Conservation (phyloP, 1,284 basidiomycete species). For the Rhodotorula glutinis region DNA sequence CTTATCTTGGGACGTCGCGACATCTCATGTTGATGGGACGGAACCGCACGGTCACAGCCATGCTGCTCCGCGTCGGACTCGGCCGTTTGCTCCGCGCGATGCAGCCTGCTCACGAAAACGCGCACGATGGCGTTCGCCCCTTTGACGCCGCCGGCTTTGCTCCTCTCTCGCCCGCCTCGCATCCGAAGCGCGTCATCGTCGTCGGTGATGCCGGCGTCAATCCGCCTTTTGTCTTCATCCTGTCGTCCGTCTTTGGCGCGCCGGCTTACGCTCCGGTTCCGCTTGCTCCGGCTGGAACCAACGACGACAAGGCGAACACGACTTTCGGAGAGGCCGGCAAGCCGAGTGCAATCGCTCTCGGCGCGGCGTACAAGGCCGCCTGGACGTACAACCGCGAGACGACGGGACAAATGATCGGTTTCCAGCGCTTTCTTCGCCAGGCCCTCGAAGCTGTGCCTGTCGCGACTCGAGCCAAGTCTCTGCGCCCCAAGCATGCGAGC, state of each 20-base stretch:
- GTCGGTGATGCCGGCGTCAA: slow-evolving; percentile 16
- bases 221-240: slow-evolving; percentile 19
- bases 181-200: slow-evolving; percentile 26
- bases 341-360: slow-evolving; percentile 18
- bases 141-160: slow-evolving; percentile 17
- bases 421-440: background rate
- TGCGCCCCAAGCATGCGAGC: no score
- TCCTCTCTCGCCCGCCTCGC: background rate
- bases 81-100: slow-evolving; percentile 17
- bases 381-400: slow-evolving; percentile 12
- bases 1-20: no score
- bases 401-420: background rate
- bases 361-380: slow-evolving; percentile 35
- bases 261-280: slow-evolving; percentile 3
- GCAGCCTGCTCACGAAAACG: background rate
- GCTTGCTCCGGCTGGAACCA: background rate
- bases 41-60: no score
- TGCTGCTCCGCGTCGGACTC: slow-evolving; percentile 25
- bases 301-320: background rate
- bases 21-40: no score
- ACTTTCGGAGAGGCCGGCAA: background rate
- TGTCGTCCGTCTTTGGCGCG: slow-evolving; percentile 25
- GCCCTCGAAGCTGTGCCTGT: background rate
- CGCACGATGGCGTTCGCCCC: background rate
- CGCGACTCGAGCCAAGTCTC: background rate